These are phyloP conservation scores for Oxytropis ochrocephala DNA, from an alignment of 306 rosid genomes.

Conservation along the genomic window DNA sequence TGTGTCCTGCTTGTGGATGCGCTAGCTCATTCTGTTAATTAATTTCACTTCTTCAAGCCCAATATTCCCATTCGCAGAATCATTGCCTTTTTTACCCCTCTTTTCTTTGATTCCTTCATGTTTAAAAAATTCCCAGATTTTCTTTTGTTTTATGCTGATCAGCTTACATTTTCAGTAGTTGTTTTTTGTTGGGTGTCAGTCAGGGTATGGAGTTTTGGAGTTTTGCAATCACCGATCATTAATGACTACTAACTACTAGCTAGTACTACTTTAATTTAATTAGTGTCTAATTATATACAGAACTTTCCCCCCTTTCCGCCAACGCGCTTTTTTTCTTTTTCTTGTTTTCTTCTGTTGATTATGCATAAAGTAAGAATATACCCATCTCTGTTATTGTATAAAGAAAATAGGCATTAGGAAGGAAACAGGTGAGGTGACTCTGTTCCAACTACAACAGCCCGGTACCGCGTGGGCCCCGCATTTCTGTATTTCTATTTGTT, in stretches of 20 bases:
- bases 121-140: slow-evolving; percentile 1
- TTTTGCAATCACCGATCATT: not conserved
- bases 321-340: slow-evolving; percentile 11
- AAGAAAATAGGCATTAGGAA: not conserved
- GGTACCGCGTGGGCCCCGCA: not conserved
- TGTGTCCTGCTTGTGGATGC: not conserved
- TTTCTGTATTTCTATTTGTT: not conserved
- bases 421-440: not conserved
- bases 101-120: not conserved
- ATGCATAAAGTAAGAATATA: not conserved
- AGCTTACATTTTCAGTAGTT: not conserved
- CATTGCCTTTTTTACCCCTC: slow-evolving; percentile 1
- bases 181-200: not conserved
- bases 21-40: slow-evolving; percentile 1
- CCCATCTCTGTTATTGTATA: not conserved
- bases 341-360: not conserved
- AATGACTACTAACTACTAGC: not conserved
- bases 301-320: not conserved
- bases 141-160: not conserved
- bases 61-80: slow-evolving; percentile 25
- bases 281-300: not conserved
- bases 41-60: slow-evolving; percentile 2
- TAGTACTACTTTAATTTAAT: not conserved
- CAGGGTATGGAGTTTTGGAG: not conserved
- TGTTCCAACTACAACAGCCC: not conserved